Conservation (phyloP, 345 rosid genomes). For the Populus tremula region DNA sequence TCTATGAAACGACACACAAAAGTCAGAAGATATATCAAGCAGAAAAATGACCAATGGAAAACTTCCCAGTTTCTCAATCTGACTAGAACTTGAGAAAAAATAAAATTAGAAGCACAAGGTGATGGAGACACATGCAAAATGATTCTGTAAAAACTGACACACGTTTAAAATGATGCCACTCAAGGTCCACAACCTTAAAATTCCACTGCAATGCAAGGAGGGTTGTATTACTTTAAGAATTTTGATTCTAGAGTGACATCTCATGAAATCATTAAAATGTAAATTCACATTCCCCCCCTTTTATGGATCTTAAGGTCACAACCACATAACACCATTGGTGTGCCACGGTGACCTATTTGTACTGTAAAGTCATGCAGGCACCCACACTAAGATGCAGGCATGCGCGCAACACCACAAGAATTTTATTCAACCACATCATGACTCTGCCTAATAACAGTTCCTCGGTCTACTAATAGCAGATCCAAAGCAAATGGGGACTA, state of each 20-base stretch:
- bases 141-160: not conserved
- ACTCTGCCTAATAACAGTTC: too few species aligned
- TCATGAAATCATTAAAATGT: not conserved
- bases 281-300: too few species aligned
- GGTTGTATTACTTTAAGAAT: not conserved
- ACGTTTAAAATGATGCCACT: not conserved
- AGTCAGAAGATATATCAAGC: not conserved
- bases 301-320: too few species aligned
- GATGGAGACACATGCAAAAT: not conserved
- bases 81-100: not conserved
- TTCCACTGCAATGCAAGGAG: not conserved
- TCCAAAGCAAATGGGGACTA: too few species aligned
- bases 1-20: not conserved
- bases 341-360: too few species aligned
- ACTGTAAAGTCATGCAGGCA: not conserved
- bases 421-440: not conserved
- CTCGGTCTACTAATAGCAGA: too few species aligned
- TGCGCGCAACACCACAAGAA: not conserved
- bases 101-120: not conserved
- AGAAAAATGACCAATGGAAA: not conserved
- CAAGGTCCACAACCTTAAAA: not conserved
- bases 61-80: not conserved
- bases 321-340: too few species aligned
- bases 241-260: not conserved
- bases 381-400: not conserved